Base-by-base conservation (phyloP, 176 grass and related monocot species). In the Eremochloa ophiuroides region DNA sequence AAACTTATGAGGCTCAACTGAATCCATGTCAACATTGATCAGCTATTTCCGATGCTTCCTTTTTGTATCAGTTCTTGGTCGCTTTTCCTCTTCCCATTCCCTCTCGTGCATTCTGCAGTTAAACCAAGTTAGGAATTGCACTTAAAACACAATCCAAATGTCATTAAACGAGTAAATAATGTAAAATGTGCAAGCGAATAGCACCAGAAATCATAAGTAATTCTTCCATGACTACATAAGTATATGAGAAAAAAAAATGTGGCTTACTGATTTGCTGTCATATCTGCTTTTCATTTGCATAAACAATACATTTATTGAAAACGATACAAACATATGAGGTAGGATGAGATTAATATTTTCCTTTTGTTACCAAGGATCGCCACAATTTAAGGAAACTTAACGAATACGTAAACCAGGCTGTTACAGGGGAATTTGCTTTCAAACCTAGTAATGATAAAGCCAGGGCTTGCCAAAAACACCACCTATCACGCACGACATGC, bases 31-130 rank as follows among this genome's bases (percentile, higher is more conserved):
- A 51, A 51, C 48, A 22, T 27, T 34, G 16, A 65, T 50, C 66
- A 59, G 55, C 67, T 94, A 99, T 77, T 98, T 98, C 59, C 90
- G 87, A 74, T 99, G 93, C 59, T 99, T 99, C 74, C 91, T 93
- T 90, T 93, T 99, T 63, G 88, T 76, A 82, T 99, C 96, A 47
- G 87, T 41, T 90, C 96, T 99, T 82, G 81, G 66, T 7, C 93
- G 83, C 84, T 91, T 99, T 60, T 95, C 96, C 71, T 99, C 93
- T 77, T 99, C 96, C 87, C 89, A 91, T 81, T 99, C 96, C 87
- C 91, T 90, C 71, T 99, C 96, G 48, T 93, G 86, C n/a, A 71
- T 63, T 87, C 96, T 99, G 79, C 81, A 78, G 62, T 82, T 73
- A 77, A 67, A 83, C 28, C 66, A 75, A 44, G 59, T 83, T 33